phyloP scores from a whole-genome alignment of 768 basidiomycete genomes.

The Phaffia australis region DNA sequence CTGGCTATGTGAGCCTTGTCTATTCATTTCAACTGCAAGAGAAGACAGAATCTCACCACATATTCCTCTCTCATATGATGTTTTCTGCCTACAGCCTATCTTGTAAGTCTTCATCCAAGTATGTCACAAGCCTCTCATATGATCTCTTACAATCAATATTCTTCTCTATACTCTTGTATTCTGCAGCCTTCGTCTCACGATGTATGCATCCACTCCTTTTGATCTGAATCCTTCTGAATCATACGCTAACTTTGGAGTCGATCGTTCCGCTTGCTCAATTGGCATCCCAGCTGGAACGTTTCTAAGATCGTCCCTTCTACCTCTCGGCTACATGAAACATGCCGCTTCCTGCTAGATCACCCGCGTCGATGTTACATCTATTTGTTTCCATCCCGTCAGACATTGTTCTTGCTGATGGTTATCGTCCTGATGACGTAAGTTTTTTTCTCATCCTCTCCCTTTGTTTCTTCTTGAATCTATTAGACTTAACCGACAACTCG shows the following conservation, averaged over 20 bases:
- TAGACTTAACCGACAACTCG: background rate
- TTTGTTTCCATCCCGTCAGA: slow-evolving; percentile 57
- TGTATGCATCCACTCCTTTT: slow-evolving; percentile 43
- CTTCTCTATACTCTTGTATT: background rate
- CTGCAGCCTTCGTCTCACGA: slow-evolving; percentile 61
- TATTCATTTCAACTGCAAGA: slow-evolving; percentile 11
- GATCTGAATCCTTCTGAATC: background rate
- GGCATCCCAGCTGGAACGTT: slow-evolving; percentile 54
- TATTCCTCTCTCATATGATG: no score
- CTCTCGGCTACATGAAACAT: slow-evolving; percentile 62
- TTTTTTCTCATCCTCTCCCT: background rate
- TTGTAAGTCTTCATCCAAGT: slow-evolving; percentile 50
- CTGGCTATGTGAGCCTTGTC: slow-evolving; percentile 63
- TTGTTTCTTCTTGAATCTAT: background rate
- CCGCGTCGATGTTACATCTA: slow-evolving; percentile 51
- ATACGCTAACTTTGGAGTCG: background rate
- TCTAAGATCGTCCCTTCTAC: slow-evolving; percentile 50
- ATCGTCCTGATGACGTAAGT: slow-evolving; percentile 60
- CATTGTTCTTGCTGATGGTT: slow-evolving; percentile 72
- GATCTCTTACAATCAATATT: background rate
- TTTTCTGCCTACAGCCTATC: slow-evolving; percentile 50
- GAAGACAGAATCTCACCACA: slow-evolving; percentile 10
- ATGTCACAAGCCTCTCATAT: background rate
- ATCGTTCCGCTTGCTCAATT: slow-evolving; percentile 11
- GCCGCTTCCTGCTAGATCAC: slow-evolving; percentile 87